Evolutionary conservation across 73 alveolate species (phyloP).

Genomic region (Paramecium octaurelia): DNA sequence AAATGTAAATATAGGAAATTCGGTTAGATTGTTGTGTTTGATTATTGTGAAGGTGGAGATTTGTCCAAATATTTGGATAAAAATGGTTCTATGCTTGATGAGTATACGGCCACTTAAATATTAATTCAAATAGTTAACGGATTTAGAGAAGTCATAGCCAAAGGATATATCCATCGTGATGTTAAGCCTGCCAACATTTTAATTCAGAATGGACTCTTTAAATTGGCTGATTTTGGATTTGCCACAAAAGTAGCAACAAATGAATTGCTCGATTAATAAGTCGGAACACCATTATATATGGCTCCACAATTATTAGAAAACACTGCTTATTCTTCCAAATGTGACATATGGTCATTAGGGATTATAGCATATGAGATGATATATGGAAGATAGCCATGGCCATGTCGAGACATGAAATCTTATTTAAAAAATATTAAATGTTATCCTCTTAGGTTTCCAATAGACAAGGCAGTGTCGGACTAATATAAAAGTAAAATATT

Average conservation of each 20-base stretch:
- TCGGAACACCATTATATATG: conserved; percentile 86
- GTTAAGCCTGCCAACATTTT: conserved; percentile 68
- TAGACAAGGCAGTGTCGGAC: conserved; percentile 39
- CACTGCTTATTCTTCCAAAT: conserved; percentile 61
- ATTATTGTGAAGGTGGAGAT: conserved; percentile 54
- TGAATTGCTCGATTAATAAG: conserved; percentile 41
- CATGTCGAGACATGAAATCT: conserved; percentile 52
- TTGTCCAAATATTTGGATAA: neutral
- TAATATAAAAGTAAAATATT: neutral
- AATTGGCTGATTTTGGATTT: conserved; percentile 59
- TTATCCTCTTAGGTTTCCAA: conserved; percentile 54
- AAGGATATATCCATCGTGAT: conserved; percentile 72
- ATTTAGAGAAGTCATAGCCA: conserved; percentile 23
- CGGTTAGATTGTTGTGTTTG: conserved; percentile 15
- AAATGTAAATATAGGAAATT: neutral
- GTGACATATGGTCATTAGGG: conserved; percentile 82
- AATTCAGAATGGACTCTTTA: conserved; percentile 27
- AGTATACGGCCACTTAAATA: conserved; percentile 5
- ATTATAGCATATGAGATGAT: conserved; percentile 46
- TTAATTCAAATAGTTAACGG: conserved; percentile 23
- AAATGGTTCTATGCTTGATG: conserved; percentile 47
- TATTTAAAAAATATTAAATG: conserved; percentile 45
- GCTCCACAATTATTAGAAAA: conserved; percentile 79
- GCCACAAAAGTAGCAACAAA: conserved; percentile 72
- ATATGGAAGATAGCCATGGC: conserved; percentile 53